These are phyloP conservation scores for Cladosporium colombiae DNA, from an alignment of 2,329 filamentous ascomycete species.

Conservation along the genomic window DNA sequence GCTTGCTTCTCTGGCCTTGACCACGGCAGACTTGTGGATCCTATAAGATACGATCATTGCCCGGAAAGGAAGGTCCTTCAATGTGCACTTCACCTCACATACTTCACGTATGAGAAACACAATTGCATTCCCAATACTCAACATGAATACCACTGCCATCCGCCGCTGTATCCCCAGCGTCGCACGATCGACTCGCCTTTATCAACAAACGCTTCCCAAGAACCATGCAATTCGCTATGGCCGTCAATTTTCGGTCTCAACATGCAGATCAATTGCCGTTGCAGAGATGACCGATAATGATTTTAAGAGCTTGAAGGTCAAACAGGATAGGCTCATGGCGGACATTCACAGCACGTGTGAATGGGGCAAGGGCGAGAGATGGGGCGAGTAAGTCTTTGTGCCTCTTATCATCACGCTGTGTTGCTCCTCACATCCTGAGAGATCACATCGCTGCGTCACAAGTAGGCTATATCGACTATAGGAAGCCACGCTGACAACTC, in stretches of 20 bases:
- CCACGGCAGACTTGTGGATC: not conserved
- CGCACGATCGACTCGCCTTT: not conserved
- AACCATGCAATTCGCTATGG: not conserved
- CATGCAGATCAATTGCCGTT: constrained; percentile 33
- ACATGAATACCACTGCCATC: not conserved
- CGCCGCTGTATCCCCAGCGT: not conserved
- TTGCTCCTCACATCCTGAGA: not conserved
- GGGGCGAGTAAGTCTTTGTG: constrained; percentile 60
- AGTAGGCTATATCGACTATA: not conserved
- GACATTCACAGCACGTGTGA: constrained; percentile 66
- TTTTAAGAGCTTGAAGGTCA: constrained; percentile 56
- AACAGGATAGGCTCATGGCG: constrained; percentile 61
- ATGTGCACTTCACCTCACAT: not conserved
- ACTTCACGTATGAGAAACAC: not conserved
- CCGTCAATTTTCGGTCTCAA: constrained; percentile 9
- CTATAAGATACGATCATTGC: not conserved
- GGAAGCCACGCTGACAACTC: not conserved
- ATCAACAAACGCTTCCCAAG: not conserved
- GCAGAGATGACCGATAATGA: constrained; percentile 54
- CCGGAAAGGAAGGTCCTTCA: not conserved
- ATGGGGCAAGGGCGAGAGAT: constrained; percentile 66
- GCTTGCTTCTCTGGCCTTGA: not conserved
- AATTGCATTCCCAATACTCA: not conserved
- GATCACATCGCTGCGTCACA: not conserved
- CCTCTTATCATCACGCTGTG: not conserved